A percentile compares a stretch with the other conserved stretches of the same genome.
Evolutionary conservation across 768 basidiomycete genomes (phyloP).

Genomic region (Strobilomyces dryophilus): DNA sequence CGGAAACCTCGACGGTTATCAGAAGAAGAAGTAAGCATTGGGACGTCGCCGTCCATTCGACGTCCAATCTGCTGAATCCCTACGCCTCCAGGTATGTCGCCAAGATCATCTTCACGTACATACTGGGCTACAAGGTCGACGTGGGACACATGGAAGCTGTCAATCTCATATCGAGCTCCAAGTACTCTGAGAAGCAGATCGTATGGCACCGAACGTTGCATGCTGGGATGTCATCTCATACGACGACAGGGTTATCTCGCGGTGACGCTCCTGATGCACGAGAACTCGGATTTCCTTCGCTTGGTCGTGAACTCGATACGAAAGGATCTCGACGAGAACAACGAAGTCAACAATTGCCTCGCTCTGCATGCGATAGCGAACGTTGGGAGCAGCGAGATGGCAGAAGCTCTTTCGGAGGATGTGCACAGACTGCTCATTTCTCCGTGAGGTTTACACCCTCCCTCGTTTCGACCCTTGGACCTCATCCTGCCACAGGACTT

Average conservation of each 20-base stretch:
- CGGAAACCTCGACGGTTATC: conserved; percentile 84
- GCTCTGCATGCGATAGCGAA: conserved; percentile 98
- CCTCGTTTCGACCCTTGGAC: not conserved
- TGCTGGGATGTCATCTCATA: not conserved
- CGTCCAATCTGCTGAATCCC: conserved; percentile 18
- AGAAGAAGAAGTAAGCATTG: conserved; percentile 81
- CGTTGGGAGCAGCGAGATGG: conserved; percentile 97
- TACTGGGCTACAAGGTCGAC: conserved; percentile 98
- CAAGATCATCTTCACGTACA: conserved; percentile 99
- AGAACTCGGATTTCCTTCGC: conserved; percentile 95
- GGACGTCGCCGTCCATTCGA: conserved; percentile 8
- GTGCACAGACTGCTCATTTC: conserved; percentile 94
- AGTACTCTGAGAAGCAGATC: conserved; percentile 99
- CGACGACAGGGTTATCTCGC: conserved; percentile 86
- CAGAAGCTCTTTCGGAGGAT: conserved; percentile 88
- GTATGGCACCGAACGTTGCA: conserved; percentile 44
- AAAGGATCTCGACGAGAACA: conserved; percentile 92
- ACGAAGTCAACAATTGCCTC: conserved; percentile 93
- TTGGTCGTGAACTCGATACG: conserved; percentile 97
- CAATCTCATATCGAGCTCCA: conserved; percentile 90
- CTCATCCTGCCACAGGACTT: conserved; percentile 57
- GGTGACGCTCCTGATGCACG: conserved; percentile 95
- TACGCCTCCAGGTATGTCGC: conserved; percentile 75
- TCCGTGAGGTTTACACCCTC: conserved; percentile 52
- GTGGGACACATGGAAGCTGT: conserved; percentile 99